Conservation (phyloP, 1,139 yeast genomes). For the Kodamaea derodonti region DNA sequence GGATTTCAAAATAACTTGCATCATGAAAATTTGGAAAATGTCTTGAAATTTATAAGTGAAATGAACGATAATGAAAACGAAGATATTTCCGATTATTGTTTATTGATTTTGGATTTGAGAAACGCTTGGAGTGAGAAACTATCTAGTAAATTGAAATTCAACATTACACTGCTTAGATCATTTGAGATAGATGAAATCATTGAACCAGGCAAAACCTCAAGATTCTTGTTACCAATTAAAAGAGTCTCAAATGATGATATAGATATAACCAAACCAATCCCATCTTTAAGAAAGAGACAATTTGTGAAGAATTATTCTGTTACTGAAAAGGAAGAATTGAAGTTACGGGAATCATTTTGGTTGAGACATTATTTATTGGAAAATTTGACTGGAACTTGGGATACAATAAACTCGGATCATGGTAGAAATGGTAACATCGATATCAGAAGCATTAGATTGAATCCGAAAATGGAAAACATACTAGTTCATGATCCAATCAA, state of each 20-base stretch:
- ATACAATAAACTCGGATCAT: conserved; percentile 14
- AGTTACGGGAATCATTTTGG: conserved; percentile 74
- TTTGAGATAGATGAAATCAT: conserved; percentile 27
- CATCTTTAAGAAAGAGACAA: conserved; percentile 73
- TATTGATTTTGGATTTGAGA: conserved; percentile 63
- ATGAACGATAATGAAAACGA: conserved; percentile 14
- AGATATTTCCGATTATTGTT: conserved; percentile 50
- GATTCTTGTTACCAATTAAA: conserved; percentile 68
- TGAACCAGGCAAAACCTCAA: conserved; percentile 48
- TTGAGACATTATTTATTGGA: conserved; percentile 61
- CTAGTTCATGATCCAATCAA: conserved; percentile 36
- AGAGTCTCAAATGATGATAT: conserved; percentile 45
- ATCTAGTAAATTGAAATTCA: conserved; percentile 16
- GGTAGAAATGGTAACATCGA: conserved; percentile 56
- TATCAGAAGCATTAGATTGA: conserved; percentile 60
- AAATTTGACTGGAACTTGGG: conserved; percentile 65
- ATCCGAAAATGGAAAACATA: conserved; percentile 48
- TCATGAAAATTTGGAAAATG: conserved; percentile 16
- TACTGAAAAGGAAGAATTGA: conserved; percentile 51
- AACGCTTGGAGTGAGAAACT: conserved; percentile 61
- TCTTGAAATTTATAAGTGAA: conserved; percentile 19
- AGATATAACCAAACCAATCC: conserved; percentile 54
- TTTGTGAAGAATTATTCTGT: conserved; percentile 61
- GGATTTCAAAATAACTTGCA: conserved; percentile 17
- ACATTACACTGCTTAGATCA: conserved; percentile 11